Conservation (phyloP, 2,329 filamentous ascomycete genomes). For the Fusarium chaquense region DNA sequence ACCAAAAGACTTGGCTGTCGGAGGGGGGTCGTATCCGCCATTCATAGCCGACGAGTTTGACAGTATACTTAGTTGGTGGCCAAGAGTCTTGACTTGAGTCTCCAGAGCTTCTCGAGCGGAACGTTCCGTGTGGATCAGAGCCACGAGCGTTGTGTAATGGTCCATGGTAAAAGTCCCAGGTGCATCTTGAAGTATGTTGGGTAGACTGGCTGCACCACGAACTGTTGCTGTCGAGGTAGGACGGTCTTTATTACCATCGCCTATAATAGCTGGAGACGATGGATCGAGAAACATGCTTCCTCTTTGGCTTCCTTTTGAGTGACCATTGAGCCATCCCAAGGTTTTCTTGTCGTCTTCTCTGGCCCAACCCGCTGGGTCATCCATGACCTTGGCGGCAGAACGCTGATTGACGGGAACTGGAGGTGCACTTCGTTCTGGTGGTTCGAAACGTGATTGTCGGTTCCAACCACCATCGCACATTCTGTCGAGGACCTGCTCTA, state of each 20-base stretch:
- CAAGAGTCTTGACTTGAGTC: conserved; percentile 65
- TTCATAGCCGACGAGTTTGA: conserved; percentile 52
- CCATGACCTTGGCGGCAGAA: background rate
- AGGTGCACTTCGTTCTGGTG: conserved; percentile 45
- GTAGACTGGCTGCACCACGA: conserved; percentile 61
- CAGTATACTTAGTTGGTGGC: conserved; percentile 62
- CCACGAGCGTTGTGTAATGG: conserved; percentile 63
- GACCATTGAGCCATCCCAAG: conserved; percentile 45
- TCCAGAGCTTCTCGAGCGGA: conserved; percentile 68
- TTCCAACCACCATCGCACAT: conserved; percentile 61
- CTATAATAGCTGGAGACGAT: conserved; percentile 7
- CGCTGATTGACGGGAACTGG: conserved; percentile 42
- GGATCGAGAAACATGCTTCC: conserved; percentile 58
- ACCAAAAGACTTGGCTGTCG: conserved; percentile 53
- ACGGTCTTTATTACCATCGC: conserved; percentile 44
- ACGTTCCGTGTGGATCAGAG: conserved; percentile 68
- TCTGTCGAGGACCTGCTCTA: conserved; percentile 66
- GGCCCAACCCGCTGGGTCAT: conserved; percentile 3
- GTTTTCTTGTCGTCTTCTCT: conserved; percentile 12
- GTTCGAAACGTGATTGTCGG: conserved; percentile 51
- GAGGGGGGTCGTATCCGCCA: conserved; percentile 49
- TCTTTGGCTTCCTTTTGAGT: conserved; percentile 54
- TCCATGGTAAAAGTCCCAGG: conserved; percentile 55
- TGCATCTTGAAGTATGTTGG: conserved; percentile 53
- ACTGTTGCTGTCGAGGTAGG: conserved; percentile 62